These are phyloP conservation scores for Mucor lusitanicus DNA, from an alignment of 371 early-diverging fungal genomes.

Conservation along the genomic window DNA sequence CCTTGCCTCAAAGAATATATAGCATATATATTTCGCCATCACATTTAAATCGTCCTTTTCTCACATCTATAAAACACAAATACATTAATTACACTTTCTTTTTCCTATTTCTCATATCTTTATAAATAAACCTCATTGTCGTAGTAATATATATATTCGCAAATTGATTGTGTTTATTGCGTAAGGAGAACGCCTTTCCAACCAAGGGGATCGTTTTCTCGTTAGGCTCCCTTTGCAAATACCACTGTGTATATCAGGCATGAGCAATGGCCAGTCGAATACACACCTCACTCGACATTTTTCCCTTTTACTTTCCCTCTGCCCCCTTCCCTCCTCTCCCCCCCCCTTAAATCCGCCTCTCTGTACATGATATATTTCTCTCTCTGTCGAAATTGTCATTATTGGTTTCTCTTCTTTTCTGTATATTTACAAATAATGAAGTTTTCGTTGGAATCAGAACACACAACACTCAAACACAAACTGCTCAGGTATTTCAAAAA, in stretches of 20 bases:
- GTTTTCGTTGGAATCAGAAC: not conserved
- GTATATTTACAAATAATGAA: not conserved
- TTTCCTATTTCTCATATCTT: not conserved
- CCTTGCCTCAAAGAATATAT: not conserved
- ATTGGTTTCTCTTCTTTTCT: not conserved
- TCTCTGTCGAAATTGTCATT: not conserved
- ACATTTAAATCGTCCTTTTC: not conserved
- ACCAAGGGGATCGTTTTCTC: not conserved
- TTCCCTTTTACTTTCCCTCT: not conserved
- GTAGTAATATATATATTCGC: no score
- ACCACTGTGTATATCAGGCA: not conserved
- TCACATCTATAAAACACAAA: not conserved
- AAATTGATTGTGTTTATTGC: not conserved
- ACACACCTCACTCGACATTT: not conserved
- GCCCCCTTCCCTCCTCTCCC: not conserved
- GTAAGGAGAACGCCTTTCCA: not conserved
- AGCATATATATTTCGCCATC: not conserved
- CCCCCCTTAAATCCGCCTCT: not conserved
- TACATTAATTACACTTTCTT: not conserved
- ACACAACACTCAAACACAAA: constrained; percentile 3
- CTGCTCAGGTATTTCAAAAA: constrained; percentile 16
- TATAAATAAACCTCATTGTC: not conserved
- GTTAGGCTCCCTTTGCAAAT: not conserved
- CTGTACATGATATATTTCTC: not conserved
- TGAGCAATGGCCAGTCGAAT: not conserved